Percentiles rank a stretch among this genome's conserved stretches.
phyloP scores from a whole-genome alignment of 768 basidiomycete genomes.

The Plicaturopsis crispa region DNA sequence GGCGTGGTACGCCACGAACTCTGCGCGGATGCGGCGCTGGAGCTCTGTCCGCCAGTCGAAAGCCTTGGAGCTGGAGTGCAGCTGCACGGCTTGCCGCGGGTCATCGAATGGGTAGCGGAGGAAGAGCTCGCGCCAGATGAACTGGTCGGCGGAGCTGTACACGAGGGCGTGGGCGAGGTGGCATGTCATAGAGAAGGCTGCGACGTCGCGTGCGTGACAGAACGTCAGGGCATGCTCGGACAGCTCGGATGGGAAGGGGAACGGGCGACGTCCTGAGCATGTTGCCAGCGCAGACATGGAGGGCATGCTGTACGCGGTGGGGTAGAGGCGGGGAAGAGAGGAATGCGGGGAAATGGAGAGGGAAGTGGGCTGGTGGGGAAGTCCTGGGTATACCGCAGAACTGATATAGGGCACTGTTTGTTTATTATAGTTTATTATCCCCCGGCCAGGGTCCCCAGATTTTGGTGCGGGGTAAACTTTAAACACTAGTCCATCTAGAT shows the following conservation, averaged over 20 bases:
- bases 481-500: too few relatives aligned
- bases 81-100: slow-evolving; percentile 31
- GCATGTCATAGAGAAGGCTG: slow-evolving; percentile 53
- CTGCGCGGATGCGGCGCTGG: slow-evolving; percentile 33
- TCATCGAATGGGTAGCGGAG: slow-evolving; percentile 55
- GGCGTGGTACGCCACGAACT: slow-evolving; percentile 17
- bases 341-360: too few relatives aligned
- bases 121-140: slow-evolving; percentile 66
- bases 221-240: slow-evolving; percentile 47
- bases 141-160: slow-evolving; percentile 41
- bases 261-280: too few relatives aligned
- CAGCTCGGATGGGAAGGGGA: slow-evolving; percentile 50
- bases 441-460: too few relatives aligned
- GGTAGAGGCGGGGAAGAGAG: too few relatives aligned
- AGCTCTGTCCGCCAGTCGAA: slow-evolving; percentile 30
- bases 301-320: too few relatives aligned
- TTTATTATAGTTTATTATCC: too few relatives aligned
- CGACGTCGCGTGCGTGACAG: slow-evolving; percentile 50
- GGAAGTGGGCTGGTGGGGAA: too few relatives aligned
- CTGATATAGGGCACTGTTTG: too few relatives aligned
- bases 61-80: slow-evolving; percentile 3
- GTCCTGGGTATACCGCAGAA: too few relatives aligned
- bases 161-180: slow-evolving; percentile 39
- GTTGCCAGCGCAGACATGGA: too few relatives aligned
- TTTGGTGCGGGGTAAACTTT: too few relatives aligned